phyloP scores from a whole-genome alignment of 2,329 filamentous ascomycete species.

The Clonostachys rosea region DNA sequence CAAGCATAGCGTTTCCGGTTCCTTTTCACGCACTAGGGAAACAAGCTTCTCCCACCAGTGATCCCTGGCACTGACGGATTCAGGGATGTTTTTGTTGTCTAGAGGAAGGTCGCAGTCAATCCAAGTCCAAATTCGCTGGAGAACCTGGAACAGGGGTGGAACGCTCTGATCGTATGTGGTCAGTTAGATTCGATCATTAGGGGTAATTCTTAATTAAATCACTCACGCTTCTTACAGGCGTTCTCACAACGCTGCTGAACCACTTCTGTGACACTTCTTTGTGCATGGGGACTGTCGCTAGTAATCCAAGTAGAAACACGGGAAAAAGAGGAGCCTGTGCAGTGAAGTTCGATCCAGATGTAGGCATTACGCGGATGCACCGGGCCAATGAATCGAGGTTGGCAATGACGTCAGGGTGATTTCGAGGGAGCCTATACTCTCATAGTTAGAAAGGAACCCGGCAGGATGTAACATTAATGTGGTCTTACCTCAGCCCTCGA shows the following conservation, averaged over 20 bases:
- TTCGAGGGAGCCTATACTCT: conserved; percentile 23
- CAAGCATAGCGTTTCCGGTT: conserved; percentile 28
- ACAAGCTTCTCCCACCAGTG: conserved; percentile 36
- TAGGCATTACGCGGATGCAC: conserved; percentile 33
- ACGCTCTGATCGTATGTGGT: conserved; percentile 23
- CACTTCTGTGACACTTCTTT: conserved; percentile 19
- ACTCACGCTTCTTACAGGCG: conserved; percentile 33
- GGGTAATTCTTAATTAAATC: no score
- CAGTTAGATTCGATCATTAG: no score
- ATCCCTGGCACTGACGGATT: conserved; percentile 17
- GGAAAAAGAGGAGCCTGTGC: conserved; percentile 34
- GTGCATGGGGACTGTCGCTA: conserved; percentile 21
- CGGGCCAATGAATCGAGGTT: conserved; percentile 23
- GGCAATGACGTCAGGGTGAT: conserved; percentile 23
- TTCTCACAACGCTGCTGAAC: conserved; percentile 28
- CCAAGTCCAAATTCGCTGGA: conserved; percentile 27
- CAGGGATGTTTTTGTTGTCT: conserved; percentile 3
- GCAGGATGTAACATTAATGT: neutral
- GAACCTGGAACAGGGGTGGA: conserved; percentile 25
- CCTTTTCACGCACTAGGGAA: conserved; percentile 17
- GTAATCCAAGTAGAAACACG: conserved; percentile 31
- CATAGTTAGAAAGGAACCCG: neutral
- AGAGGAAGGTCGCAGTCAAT: conserved; percentile 18
- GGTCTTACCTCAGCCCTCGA: conserved; percentile 24
- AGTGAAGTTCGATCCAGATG: conserved; percentile 30